Percentiles rank a stretch among this genome's conserved stretches.
phyloP scores from a whole-genome alignment of 805 yeast genomes.

The Myxozyma nipponensis region DNA sequence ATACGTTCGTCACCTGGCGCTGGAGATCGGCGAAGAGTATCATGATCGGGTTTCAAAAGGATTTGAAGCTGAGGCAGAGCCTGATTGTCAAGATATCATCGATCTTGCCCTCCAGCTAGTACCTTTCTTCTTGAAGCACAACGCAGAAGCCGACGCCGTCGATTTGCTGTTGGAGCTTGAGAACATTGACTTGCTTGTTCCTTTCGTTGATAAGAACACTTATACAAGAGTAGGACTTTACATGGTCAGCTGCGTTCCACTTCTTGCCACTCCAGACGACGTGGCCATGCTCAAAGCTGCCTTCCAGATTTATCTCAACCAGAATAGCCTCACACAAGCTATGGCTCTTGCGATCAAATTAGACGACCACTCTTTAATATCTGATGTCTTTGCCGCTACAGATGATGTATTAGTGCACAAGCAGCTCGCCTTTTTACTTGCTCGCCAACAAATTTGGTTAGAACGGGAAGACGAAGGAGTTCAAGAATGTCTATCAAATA shows the following conservation, averaged over 20 bases:
- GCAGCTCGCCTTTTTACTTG: slow-evolving; percentile 85
- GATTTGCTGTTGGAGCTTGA: slow-evolving; percentile 89
- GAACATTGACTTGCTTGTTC: slow-evolving; percentile 73
- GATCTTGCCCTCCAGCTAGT: slow-evolving; percentile 71
- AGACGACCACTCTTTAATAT: slow-evolving; percentile 74
- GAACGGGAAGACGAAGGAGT: slow-evolving; percentile 53
- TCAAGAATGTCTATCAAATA: slow-evolving; percentile 80
- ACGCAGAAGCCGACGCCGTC: slow-evolving; percentile 98
- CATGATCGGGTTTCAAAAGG: slow-evolving; percentile 30
- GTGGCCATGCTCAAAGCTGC: slow-evolving; percentile 82
- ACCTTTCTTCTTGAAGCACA: slow-evolving; percentile 86
- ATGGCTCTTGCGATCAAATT: slow-evolving; percentile 82
- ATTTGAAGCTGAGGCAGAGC: slow-evolving; percentile 26
- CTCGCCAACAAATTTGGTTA: slow-evolving; percentile 81
- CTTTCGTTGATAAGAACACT: slow-evolving; percentile 79
- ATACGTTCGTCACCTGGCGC: slow-evolving; percentile 89
- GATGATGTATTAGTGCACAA: slow-evolving; percentile 66
- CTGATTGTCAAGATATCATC: slow-evolving; percentile 43
- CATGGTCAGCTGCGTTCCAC: slow-evolving; percentile 94
- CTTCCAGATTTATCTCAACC: slow-evolving; percentile 72
- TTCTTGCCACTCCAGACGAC: slow-evolving; percentile 93
- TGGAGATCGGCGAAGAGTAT: slow-evolving; percentile 89
- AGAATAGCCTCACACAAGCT: slow-evolving; percentile 83
- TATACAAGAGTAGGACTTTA: slow-evolving; percentile 87
- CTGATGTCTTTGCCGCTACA: slow-evolving; percentile 77